Conservation (phyloP, 352 stramenopile genomes). For the Phytophthora chlamydospora region DNA sequence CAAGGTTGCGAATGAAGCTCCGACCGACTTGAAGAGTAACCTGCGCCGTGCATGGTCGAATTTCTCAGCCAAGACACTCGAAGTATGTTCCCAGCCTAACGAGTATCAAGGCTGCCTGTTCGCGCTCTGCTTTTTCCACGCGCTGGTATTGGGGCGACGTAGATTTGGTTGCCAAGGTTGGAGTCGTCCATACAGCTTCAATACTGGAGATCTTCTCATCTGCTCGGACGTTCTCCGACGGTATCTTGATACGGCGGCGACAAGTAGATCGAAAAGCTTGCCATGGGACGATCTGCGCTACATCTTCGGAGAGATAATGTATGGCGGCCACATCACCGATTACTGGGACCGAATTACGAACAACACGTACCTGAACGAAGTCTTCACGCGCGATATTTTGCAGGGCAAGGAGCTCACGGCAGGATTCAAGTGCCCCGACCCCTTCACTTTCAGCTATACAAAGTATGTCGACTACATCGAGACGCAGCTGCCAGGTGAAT, state of each 20-base stretch:
- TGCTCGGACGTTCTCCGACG: slow-evolving; percentile 82
- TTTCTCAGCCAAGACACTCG: slow-evolving; percentile 83
- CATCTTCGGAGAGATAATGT: slow-evolving; percentile 95
- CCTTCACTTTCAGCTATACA: slow-evolving; percentile 81
- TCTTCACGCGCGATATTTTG: slow-evolving; percentile 74
- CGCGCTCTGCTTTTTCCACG: slow-evolving; percentile 95
- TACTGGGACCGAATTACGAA: slow-evolving; percentile 88
- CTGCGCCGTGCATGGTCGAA: slow-evolving; percentile 77
- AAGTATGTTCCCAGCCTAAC: slow-evolving; percentile 66
- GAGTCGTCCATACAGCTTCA: slow-evolving; percentile 94
- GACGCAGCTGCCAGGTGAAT: slow-evolving; percentile 63
- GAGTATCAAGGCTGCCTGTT: slow-evolving; percentile 95
- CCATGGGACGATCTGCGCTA: slow-evolving; percentile 89
- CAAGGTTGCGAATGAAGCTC: slow-evolving; percentile 87
- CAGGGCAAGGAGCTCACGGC: slow-evolving; percentile 53
- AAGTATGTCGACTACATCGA: slow-evolving; percentile 94
- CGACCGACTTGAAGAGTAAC: slow-evolving; percentile 85
- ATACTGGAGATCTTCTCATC: slow-evolving; percentile 94
- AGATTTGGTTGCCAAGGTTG: slow-evolving; percentile 94
- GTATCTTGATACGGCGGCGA: slow-evolving; percentile 59
- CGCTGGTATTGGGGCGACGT: slow-evolving; percentile 88
- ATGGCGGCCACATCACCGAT: slow-evolving; percentile 87
- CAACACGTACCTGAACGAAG: slow-evolving; percentile 67
- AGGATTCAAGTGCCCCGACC: slow-evolving; percentile 85
- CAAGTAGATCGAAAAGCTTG: slow-evolving; percentile 39